phyloP scores from a whole-genome alignment of 352 stramenopile species.

The Globisporangium spinosum region DNA sequence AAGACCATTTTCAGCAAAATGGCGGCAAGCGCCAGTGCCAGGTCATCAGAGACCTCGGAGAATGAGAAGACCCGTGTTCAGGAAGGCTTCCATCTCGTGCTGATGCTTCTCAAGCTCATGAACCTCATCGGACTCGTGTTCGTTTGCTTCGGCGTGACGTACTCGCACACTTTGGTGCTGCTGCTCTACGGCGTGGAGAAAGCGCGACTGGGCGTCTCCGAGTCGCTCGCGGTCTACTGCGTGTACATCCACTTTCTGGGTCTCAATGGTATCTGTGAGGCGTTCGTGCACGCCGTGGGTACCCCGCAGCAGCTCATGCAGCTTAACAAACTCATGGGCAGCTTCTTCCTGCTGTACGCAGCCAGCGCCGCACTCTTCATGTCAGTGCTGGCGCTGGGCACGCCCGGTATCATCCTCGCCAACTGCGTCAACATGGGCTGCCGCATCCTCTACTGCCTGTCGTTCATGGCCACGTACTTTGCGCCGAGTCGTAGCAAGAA shows the following conservation, averaged over 20 bases:
- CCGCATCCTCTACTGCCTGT: conserved; percentile 78
- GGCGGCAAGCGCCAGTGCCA: conserved; percentile 23
- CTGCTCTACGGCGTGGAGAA: conserved; percentile 82
- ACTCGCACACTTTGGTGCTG: conserved; percentile 73
- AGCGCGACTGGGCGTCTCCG: conserved; percentile 42
- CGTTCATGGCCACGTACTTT: conserved; percentile 67
- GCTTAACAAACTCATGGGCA: conserved; percentile 76
- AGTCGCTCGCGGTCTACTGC: conserved; percentile 82
- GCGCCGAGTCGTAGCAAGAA: neutral
- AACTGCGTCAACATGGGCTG: conserved; percentile 89
- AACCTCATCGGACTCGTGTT: conserved; percentile 82
- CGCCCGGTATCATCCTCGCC: conserved; percentile 72
- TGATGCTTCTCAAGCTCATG: conserved; percentile 82
- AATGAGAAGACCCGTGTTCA: neutral
- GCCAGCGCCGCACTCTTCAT: conserved; percentile 65
- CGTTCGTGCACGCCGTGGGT: conserved; percentile 92
- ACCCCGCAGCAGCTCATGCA: conserved; percentile 63
- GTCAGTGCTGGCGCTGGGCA: conserved; percentile 48
- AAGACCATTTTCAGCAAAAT: conserved; percentile 94
- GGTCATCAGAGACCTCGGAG: conserved; percentile 15
- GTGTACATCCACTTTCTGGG: conserved; percentile 94
- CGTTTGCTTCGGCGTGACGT: conserved; percentile 78
- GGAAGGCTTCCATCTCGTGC: conserved; percentile 47
- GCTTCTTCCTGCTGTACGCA: conserved; percentile 80
- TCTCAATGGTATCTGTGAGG: conserved; percentile 95